Evolutionary conservation across 1,284 basidiomycete species (phyloP).

Genomic region (Volvariella surrecta): DNA sequence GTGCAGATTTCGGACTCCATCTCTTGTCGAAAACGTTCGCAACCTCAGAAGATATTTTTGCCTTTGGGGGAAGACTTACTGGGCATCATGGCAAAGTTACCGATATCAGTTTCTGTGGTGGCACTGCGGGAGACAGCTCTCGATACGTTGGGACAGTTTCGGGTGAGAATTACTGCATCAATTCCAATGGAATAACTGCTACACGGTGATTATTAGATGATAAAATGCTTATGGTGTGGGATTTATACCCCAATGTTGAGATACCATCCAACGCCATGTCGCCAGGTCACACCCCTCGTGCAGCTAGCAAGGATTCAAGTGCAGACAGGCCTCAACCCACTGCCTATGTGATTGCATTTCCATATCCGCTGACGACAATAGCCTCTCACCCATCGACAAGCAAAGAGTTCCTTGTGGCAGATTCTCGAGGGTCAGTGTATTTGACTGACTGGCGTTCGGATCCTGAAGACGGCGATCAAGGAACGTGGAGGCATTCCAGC

Average conservation of each 20-base stretch:
- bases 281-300: conserved; percentile 13
- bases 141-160: conserved; percentile 75
- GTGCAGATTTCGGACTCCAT: conserved; percentile 59
- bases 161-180: conserved; percentile 30
- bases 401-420: conserved; percentile 71
- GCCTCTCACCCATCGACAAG: conserved; percentile 62
- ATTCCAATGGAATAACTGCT: conserved; percentile 4
- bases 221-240: conserved; percentile 78
- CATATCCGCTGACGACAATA: conserved; percentile 59
- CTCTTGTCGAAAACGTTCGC: conserved; percentile 49
- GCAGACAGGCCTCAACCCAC: conserved; percentile 53
- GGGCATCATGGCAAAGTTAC: conserved; percentile 70
- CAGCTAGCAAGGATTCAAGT: conserved; percentile 14
- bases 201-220: conserved; percentile 42
- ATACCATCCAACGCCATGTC: conserved; percentile 26
- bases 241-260: conserved; percentile 50
- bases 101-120: conserved; percentile 70
- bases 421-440: conserved; percentile 63
- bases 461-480: conserved; percentile 42
- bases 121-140: conserved; percentile 51
- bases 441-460: conserved; percentile 74
- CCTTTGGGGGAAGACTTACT: conserved; percentile 69
- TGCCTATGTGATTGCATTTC: conserved; percentile 64
- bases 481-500: conserved; percentile 49
- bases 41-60: conserved; percentile 44